Evolutionary conservation across 768 basidiomycete genomes (phyloP), one percentile per base, ranked within the genome.

Genomic region (Suillus tomentosus): DNA sequence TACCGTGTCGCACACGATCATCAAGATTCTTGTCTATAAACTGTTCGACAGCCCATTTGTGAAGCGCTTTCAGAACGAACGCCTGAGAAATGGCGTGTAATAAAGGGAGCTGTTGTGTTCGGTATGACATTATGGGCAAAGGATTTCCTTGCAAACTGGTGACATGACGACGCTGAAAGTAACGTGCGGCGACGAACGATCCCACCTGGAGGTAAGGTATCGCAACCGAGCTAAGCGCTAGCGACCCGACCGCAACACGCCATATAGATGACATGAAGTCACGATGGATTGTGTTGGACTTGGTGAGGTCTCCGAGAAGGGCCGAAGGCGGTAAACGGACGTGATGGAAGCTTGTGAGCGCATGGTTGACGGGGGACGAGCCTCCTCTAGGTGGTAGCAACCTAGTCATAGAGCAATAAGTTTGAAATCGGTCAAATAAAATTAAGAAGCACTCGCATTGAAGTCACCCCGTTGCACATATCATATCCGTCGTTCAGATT

Each of bases 81-180:
- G 72, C 54, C 63, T 78, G 78, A 7, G 80, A 74, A 0, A 79
- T 51, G 4, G 77, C 74, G 5, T 67, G 66, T 11, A 81, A 64
- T 34, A 82, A 74, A 17, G 81, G 81, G 3, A 66, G 67, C 42
- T 81, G 73, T 67, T 82, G 82, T 5, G 82, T 82, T 8, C 75
- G 70, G 76, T 81, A 82, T 0, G 67, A 64, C 8, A 80, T 69
- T 66, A 82, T 77, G 9, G 78, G 76, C 8, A 51, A 65, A 3
- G 36, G 57, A 15, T 57, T 51, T 6, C 67, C 66, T 27, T 66
- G 40, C 40, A 55, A 10, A 53, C 69, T 19, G n/a, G 37, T 39
- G 13, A 64, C 34, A 17, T 36, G 64, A 9, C 79, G 71, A 7
- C 77, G 73, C 42, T 65, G 62, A 60, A 74, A 76, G 69, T 80